Conservation (phyloP, 2,329 filamentous ascomycete genomes). For the Ascochyta clinopodiicola region DNA sequence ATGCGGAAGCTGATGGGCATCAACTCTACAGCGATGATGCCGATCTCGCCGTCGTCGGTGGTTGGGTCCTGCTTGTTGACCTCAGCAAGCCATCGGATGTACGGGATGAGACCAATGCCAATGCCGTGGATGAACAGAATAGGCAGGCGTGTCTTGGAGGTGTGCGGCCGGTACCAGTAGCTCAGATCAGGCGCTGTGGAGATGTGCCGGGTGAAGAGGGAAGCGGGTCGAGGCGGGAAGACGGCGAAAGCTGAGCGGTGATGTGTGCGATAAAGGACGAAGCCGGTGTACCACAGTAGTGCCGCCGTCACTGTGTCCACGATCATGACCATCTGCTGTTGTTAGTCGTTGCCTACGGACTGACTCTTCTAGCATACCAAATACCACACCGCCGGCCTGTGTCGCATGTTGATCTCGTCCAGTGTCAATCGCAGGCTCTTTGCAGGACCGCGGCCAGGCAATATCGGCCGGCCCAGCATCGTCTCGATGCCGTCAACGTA, state of each 20-base stretch:
- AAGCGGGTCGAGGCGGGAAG: conserved; percentile 66
- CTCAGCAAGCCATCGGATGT: conserved; percentile 63
- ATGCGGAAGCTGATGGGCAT: conserved; percentile 70
- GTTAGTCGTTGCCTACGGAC: background rate
- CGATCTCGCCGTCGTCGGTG: conserved; percentile 57
- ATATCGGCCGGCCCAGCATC: conserved; percentile 59
- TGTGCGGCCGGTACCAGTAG: conserved; percentile 73
- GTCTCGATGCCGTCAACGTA: conserved; percentile 63
- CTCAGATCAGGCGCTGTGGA: conserved; percentile 61
- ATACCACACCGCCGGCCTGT: conserved; percentile 71
- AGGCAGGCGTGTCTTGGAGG: conserved; percentile 62
- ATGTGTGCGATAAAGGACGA: conserved; percentile 59
- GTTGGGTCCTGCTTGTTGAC: conserved; percentile 51
- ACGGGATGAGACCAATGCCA: conserved; percentile 70
- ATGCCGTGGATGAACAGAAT: conserved; percentile 75
- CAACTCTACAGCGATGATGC: conserved; percentile 70
- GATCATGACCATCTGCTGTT: conserved; percentile 54
- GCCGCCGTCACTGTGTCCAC: conserved; percentile 56
- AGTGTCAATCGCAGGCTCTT: conserved; percentile 68
- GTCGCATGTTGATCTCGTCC: conserved; percentile 67
- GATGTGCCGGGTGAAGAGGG: conserved; percentile 52
- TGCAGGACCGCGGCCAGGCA: conserved; percentile 63
- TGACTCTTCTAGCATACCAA: conserved; percentile 50
- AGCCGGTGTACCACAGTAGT: conserved; percentile 57
- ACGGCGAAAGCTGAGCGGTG: conserved; percentile 55